phyloP scores from a whole-genome alignment of 2,329 filamentous ascomycete genomes.

The Claviceps digitariae region DNA sequence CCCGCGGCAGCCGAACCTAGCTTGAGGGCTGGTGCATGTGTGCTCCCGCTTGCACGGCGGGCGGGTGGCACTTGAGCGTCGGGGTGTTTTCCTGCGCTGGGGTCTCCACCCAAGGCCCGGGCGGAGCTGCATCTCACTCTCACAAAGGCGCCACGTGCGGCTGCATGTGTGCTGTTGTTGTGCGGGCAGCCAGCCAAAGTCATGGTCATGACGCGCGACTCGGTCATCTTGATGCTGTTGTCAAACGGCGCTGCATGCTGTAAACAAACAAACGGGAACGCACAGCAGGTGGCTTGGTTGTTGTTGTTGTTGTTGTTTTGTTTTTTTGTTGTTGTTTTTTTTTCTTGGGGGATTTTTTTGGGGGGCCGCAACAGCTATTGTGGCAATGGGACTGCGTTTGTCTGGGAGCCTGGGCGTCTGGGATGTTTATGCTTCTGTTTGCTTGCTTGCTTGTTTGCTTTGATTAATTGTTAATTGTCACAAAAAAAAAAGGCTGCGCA shows the following conservation, averaged over 20 bases:
- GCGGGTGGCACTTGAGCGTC: neutral
- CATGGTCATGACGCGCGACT: slow-evolving; percentile 16
- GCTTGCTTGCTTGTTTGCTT: no score
- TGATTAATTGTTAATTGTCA: no score
- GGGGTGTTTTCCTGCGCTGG: neutral
- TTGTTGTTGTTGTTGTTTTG: neutral
- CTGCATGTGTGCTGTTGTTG: neutral
- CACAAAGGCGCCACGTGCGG: neutral
- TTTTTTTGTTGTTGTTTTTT: neutral
- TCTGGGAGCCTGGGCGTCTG: no score
- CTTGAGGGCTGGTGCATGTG: no score
- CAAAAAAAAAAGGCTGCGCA: no score
- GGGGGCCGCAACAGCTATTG: no score
- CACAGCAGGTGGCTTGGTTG: neutral
- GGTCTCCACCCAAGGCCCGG: neutral
- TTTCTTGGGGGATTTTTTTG: no score
- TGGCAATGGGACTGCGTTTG: no score
- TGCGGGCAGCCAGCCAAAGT: slow-evolving; percentile 2
- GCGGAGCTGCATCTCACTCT: neutral
- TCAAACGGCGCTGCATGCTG: neutral
- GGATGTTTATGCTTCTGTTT: no score
- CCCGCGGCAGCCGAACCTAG: neutral
- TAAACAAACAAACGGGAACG: neutral
- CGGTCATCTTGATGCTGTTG: slow-evolving; percentile 12
- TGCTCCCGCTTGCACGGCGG: neutral